Evolutionary conservation across 2,329 filamentous ascomycete species (phyloP).

Genomic region (Curvularia spicifera): DNA sequence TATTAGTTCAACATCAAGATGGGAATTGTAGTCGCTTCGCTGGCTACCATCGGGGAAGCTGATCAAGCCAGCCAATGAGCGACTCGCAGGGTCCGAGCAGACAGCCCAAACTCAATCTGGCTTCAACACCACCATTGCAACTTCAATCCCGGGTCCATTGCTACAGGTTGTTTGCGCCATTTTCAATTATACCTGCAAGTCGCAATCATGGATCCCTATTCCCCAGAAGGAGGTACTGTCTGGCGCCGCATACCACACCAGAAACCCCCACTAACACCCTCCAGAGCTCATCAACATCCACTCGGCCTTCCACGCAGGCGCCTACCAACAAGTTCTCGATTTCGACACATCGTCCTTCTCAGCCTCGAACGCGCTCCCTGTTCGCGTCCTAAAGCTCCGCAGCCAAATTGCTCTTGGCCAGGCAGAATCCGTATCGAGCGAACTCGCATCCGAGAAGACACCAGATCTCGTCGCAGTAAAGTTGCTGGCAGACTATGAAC

Average conservation of each 20-base stretch:
- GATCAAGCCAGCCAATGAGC: constrained; percentile 29
- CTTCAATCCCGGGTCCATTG: constrained; percentile 14
- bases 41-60: not conserved
- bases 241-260: constrained; percentile 1
- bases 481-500: constrained; percentile 71
- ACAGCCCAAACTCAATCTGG: constrained; percentile 43
- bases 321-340: constrained; percentile 85
- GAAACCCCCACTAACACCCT: constrained; percentile 21
- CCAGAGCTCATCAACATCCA: constrained; percentile 71
- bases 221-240: constrained; percentile 64
- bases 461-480: constrained; percentile 79
- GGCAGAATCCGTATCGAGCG: constrained; percentile 72
- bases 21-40: not conserved
- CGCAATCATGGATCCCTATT: constrained; percentile 62
- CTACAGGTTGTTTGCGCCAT: constrained; percentile 6
- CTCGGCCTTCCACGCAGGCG: constrained; percentile 74
- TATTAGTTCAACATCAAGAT: not conserved
- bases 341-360: constrained; percentile 84
- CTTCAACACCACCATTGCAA: constrained; percentile 34
- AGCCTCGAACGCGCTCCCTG: constrained; percentile 75
- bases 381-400: constrained; percentile 79
- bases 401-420: constrained; percentile 84
- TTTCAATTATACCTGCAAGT: not conserved
- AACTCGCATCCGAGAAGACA: constrained; percentile 66
- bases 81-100: constrained; percentile 32